Conservation (phyloP, 768 basidiomycete species). For the Strobilomyces echinocephalus region DNA sequence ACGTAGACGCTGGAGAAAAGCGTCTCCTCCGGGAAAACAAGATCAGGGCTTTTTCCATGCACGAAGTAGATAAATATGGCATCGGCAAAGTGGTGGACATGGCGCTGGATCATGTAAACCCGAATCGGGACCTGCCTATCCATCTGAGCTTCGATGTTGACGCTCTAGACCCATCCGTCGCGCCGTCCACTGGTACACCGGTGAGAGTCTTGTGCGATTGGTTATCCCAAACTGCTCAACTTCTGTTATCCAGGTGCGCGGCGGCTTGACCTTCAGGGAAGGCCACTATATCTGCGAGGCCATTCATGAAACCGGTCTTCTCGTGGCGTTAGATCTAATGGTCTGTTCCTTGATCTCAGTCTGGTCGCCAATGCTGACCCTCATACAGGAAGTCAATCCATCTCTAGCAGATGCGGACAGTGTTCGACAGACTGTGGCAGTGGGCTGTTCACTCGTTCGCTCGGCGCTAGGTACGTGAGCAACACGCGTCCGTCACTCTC, state of each 20-base stretch:
- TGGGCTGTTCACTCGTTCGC: conserved; percentile 83
- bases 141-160: conserved; percentile 98
- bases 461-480: conserved; percentile 66
- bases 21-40: conserved; percentile 72
- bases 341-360: conserved; percentile 37
- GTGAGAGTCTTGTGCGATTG: conserved; percentile 38
- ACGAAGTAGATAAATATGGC: conserved; percentile 83
- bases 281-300: conserved; percentile 98
- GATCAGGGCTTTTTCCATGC: conserved; percentile 90
- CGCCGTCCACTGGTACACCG: conserved; percentile 93
- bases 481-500: neutral
- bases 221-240: neutral
- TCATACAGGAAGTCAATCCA: conserved; percentile 89
- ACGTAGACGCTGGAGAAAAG: conserved; percentile 87
- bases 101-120: conserved; percentile 94
- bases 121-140: conserved; percentile 74
- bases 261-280: conserved; percentile 93
- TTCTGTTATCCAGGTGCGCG: conserved; percentile 59
- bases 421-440: conserved; percentile 82
- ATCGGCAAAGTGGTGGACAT: conserved; percentile 94
- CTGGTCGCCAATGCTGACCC: conserved; percentile 5
- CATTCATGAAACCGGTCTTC: conserved; percentile 84
- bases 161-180: conserved; percentile 89
- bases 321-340: conserved; percentile 94
- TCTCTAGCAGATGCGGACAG: conserved; percentile 71